Evolutionary conservation across 1,139 yeast genomes (phyloP).

Genomic region (Martiniozyma asiatica): DNA sequence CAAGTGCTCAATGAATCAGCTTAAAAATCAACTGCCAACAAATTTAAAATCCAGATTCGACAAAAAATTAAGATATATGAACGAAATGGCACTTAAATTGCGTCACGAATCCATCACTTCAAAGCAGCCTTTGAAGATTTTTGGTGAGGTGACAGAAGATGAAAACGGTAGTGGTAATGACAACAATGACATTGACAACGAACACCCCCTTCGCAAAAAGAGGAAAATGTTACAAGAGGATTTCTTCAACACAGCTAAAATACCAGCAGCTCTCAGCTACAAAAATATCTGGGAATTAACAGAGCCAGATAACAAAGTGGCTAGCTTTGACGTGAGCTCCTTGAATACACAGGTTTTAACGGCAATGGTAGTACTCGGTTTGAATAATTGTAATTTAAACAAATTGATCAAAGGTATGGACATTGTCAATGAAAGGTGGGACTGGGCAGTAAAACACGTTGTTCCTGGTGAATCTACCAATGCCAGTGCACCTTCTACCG

Average conservation of each 20-base stretch:
- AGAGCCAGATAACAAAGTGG: slow-evolving; percentile 42
- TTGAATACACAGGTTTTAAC: slow-evolving; percentile 55
- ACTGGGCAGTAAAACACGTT: slow-evolving; percentile 10
- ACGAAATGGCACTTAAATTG: too few relatives aligned
- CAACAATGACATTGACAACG: slow-evolving; percentile 14
- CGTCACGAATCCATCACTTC: too few relatives aligned
- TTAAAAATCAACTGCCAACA: slow-evolving; percentile 27
- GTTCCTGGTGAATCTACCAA: slow-evolving; percentile 1
- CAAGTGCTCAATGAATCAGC: slow-evolving; percentile 20
- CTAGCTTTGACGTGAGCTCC: slow-evolving; percentile 56
- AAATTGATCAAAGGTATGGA: slow-evolving; percentile 57
- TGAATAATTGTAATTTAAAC: slow-evolving; percentile 39
- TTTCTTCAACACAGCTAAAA: slow-evolving; percentile 26
- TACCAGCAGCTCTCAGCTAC: slow-evolving; percentile 27
- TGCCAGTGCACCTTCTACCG: too few relatives aligned
- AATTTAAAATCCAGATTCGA: slow-evolving; percentile 18
- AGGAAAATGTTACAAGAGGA: too few relatives aligned
- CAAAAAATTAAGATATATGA: slow-evolving; percentile 20
- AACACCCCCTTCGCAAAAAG: too few relatives aligned
- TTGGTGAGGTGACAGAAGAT: too few relatives aligned
- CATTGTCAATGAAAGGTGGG: slow-evolving; percentile 47
- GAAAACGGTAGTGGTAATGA: slow-evolving; percentile 15
- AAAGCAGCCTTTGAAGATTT: too few relatives aligned
- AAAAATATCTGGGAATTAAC: slow-evolving; percentile 47
- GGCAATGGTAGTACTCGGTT: slow-evolving; percentile 54